Evolutionary conservation across 75 land plant species (phyloP), one percentile per base, ranked within the genome.

Genomic region (Pinus albicaulis): DNA sequence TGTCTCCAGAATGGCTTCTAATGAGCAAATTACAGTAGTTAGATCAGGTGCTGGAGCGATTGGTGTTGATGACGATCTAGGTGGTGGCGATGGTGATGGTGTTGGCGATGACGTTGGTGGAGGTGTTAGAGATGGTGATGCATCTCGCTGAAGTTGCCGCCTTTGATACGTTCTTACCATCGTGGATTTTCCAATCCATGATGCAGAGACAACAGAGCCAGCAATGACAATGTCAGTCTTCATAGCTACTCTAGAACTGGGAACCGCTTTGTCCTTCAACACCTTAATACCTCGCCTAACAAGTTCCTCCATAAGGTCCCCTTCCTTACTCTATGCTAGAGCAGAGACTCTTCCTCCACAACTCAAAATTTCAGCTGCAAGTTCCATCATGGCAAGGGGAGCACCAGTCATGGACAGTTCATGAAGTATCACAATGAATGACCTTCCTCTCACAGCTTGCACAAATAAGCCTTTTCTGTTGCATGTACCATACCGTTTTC

Each of bases 101-200:
- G n/a, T n/a, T n/a, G n/a, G n/a, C n/a, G n/a, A n/a, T n/a, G n/a
- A n/a, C n/a, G n/a, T n/a, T n/a, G n/a, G n/a, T n/a, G n/a, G n/a
- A n/a, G n/a, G n/a, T n/a, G n/a, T n/a, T n/a, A n/a, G n/a, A n/a
- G n/a, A n/a, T n/a, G n/a, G n/a, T n/a, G n/a, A n/a, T n/a, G n/a
- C n/a, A n/a, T n/a, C n/a, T n/a, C n/a, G n/a, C n/a, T n/a, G n/a
- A n/a, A n/a, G n/a, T n/a, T n/a, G n/a, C n/a, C n/a, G n/a, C n/a
- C n/a, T n/a, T n/a, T n/a, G n/a, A n/a, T n/a, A n/a, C n/a, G n/a
- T n/a, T n/a, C n/a, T n/a, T n/a, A n/a, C n/a, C n/a, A n/a, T n/a
- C n/a, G n/a, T n/a, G n/a, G n/a, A n/a, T n/a, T n/a, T n/a, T n/a
- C 99, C 99, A 63, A 97, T 92, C 99, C 99, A 97, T 25, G 86